Conservation (phyloP, 73 alveolate genomes). For the Paramecium sonneborni region DNA sequence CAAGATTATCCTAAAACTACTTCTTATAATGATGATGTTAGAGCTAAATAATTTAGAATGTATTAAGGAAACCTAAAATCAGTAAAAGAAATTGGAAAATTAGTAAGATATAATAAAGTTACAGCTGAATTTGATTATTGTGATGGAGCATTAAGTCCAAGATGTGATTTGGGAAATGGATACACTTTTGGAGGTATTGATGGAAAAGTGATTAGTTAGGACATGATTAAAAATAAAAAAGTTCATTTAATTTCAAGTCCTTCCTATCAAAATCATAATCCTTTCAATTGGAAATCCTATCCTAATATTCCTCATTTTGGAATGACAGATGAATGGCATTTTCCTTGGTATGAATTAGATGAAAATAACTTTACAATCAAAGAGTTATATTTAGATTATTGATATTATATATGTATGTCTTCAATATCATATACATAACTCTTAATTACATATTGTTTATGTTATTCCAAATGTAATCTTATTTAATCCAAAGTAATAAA, state of each 20-base stretch:
- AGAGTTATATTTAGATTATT: background rate
- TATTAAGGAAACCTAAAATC: background rate
- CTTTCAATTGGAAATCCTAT: constrained; percentile 32
- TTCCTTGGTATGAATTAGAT: constrained; percentile 38
- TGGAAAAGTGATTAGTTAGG: constrained; percentile 53
- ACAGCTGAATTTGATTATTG: background rate
- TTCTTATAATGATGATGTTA: constrained; percentile 28
- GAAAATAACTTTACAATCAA: background rate
- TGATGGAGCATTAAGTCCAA: constrained; percentile 54
- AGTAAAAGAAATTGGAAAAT: constrained; percentile 3
- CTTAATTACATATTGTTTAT: too few species aligned
- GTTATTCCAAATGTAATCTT: too few species aligned
- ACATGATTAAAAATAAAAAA: background rate
- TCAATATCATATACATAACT: too few species aligned
- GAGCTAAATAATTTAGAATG: constrained; percentile 46
- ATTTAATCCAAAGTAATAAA: too few species aligned
- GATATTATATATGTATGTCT: background rate
- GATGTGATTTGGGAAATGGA: constrained; percentile 51
- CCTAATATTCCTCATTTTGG: constrained; percentile 3
- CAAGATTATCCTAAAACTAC: background rate
- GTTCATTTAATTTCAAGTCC: constrained; percentile 22
- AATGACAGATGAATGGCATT: constrained; percentile 50
- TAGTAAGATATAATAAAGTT: constrained; percentile 35
- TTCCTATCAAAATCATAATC: constrained; percentile 1
- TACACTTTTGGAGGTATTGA: constrained; percentile 61